Base-by-base conservation (phyloP, 305 asterid species). In the Rubia balearica region DNA sequence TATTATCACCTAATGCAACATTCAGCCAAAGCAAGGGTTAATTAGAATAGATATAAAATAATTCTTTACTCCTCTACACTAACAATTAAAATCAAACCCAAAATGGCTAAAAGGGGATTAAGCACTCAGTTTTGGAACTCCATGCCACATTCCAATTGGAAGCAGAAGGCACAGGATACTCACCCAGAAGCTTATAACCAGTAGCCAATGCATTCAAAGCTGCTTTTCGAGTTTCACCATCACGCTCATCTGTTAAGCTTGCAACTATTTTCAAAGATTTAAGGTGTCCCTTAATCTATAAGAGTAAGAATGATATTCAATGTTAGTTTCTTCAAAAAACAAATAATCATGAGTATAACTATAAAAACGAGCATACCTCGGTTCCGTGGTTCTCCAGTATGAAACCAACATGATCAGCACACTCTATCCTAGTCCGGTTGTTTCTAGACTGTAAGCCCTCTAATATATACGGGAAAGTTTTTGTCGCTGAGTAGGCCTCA, bases 201-300 rank as follows among this genome's bases (percentile, higher is more conserved):
- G 82, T 93, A 59, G 98, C 97, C 79, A 91, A 77, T 73, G 99
- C 80, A 82, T 90, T 95, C 69, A 95, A 81, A 68, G 98, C 99
- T 79, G 98, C 96, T 76, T 95, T 95, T 73, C 99, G 83, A 73
- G 90, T 79, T 72, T 95, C 99, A 74, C 99, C 99, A 79, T 95
- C 99, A 76, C 98, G 90, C 76, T 95, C 99, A 67, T 95, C 89
- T 68, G 98, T 92, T 83, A 95, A 88, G 81, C 96, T 90, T 67
- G 99, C 98, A 41, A 95, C 99, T 62, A 89, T 82, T 90, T 95
- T 97, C 94, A 95, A 86, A 74, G 96, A 92, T 79, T 95, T 95
- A 71, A 95, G 77, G 65, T 95, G 99, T 51, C 95, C 98, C 76
- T 84, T 81, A 77, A 95, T 85, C 99, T 95, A 85, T 72, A 72